Percentiles rank a stretch among this genome's conserved stretches.
Conservation (phyloP, 2,329 filamentous ascomycete species). For the Phyllosticta citribraziliensis region DNA sequence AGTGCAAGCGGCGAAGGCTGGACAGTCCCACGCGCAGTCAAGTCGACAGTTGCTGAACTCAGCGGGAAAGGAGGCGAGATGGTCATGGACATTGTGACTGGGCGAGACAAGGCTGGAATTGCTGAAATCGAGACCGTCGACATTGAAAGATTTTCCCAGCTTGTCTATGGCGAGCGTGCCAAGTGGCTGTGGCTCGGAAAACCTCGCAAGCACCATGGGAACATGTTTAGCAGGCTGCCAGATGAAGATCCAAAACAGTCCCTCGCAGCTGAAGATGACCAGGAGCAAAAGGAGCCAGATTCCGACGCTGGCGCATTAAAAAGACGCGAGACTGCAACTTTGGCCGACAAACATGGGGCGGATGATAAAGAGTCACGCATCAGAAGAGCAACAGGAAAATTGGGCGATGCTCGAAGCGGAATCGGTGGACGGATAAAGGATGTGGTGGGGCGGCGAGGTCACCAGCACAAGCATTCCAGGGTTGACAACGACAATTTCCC, state of each 20-base stretch:
- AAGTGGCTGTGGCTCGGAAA: conserved; percentile 97
- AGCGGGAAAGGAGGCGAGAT: conserved; percentile 91
- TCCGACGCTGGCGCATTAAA: conserved; percentile 18
- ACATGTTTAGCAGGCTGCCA: conserved; percentile 30
- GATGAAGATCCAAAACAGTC: conserved; percentile 19
- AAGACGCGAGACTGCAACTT: conserved; percentile 19
- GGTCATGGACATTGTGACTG: conserved; percentile 85
- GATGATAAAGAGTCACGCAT: conserved; percentile 31
- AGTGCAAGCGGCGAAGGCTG: conserved; percentile 82
- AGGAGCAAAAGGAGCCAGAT: conserved; percentile 41
- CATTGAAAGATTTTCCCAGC: conserved; percentile 69
- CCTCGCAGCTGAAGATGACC: conserved; percentile 47
- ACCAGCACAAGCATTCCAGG: conserved; percentile 30
- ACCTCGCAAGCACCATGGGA: conserved; percentile 50
- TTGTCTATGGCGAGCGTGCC: conserved; percentile 69
- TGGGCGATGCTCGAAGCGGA: conserved; percentile 71
- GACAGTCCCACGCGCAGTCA: conserved; percentile 87
- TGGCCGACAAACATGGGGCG: conserved; percentile 1
- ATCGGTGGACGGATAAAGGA: conserved; percentile 72
- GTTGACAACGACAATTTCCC: conserved; percentile 27
- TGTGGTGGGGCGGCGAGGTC: conserved; percentile 53
- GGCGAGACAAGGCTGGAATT: conserved; percentile 76
- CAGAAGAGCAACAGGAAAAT: conserved; percentile 69
- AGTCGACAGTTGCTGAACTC: conserved; percentile 87
- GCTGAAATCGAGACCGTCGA: conserved; percentile 88